Base-by-base conservation (phyloP, 2,329 filamentous ascomycete species). In the Penicillium sp. region DNA sequence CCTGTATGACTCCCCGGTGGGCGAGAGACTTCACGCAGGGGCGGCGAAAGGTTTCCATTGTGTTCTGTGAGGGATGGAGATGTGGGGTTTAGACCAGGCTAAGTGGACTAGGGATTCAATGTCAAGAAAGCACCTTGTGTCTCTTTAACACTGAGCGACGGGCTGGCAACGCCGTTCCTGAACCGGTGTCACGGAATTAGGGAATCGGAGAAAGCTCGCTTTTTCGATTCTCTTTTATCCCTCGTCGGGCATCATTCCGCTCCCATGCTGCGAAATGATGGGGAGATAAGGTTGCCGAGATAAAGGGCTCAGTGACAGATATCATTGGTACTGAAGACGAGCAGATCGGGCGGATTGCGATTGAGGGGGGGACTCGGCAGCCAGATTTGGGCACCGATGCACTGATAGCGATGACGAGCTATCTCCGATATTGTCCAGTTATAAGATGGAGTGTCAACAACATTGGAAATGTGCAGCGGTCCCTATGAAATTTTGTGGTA, bases 1-100 rank as follows among this genome's bases (percentile, higher is more conserved):
- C 77, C 58, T 74, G 65, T 17, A 78, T 62, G 43, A 68, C 69
- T 33, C 77, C 77, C 10, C 72, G 66, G 14, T 68, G 46, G 16
- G 50, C 51, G 27, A 67, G 57, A 25, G 53, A 50, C 28, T 56
- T 53, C 8, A 54, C 6, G 33, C 51, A 46, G 7, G 59, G 52
- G 9, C 49, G 45, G 27, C 39, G 50, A 8, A 31, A 47, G 19
- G 49, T 54, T 39, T 62, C 54, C 58, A 64, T 41, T 28, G 28
- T 16, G 21, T 25, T 7, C 7, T 7, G 21, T 7, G 21, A 25
- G 14, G 16, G 17, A 15, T 31, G 13, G n/a, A 31, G 16, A 31
- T 31, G 28, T 16, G 13, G 28, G 14, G n/a, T n/a, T n/a, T n/a
- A n/a, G 28, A 16, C n/a, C 7, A 8, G 9, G 6, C 13, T 29